Evolutionary conservation across 2,329 filamentous ascomycete species (phyloP).

Genomic region (Aureobasidium sp.): DNA sequence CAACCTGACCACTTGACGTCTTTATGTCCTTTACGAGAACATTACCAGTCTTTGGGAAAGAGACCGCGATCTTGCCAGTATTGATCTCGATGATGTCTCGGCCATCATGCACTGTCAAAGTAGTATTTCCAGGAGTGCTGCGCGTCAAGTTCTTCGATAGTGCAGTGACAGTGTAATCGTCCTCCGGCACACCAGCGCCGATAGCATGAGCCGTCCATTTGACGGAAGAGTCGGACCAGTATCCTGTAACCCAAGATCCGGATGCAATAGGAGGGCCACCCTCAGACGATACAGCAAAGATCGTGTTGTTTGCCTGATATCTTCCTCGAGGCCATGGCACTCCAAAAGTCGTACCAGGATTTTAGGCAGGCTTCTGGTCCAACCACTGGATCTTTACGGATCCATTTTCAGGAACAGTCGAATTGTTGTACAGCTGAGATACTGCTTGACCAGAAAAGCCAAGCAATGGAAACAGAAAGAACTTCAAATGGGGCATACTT

Average conservation of each 20-base stretch:
- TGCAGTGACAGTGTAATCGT: not conserved
- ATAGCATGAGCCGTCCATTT: not conserved
- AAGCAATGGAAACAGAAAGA: not conserved
- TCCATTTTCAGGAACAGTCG: not conserved
- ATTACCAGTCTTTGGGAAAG: not conserved
- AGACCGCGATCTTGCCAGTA: not conserved
- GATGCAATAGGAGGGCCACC: not conserved
- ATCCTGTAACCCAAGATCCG: not conserved
- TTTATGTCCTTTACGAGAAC: not conserved
- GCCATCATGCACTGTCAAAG: not conserved
- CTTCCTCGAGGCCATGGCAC: not conserved
- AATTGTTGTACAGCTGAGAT: not conserved
- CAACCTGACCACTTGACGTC: not conserved
- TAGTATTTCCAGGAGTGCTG: not conserved
- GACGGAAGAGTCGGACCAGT: not conserved
- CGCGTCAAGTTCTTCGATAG: not conserved
- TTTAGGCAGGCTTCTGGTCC: not conserved
- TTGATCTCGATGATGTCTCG: not conserved
- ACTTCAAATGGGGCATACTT: not conserved
- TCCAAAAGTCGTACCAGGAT: not conserved
- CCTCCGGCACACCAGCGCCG: not conserved
- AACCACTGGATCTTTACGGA: not conserved
- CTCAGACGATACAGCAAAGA: not conserved
- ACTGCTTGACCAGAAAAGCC: not conserved
- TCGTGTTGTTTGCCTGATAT: not conserved